A percentile compares a stretch with the other conserved stretches of the same genome.
These are phyloP conservation scores for Phialocephala sp. DNA, from an alignment of 2,329 filamentous ascomycete species.

Conservation along the genomic window DNA sequence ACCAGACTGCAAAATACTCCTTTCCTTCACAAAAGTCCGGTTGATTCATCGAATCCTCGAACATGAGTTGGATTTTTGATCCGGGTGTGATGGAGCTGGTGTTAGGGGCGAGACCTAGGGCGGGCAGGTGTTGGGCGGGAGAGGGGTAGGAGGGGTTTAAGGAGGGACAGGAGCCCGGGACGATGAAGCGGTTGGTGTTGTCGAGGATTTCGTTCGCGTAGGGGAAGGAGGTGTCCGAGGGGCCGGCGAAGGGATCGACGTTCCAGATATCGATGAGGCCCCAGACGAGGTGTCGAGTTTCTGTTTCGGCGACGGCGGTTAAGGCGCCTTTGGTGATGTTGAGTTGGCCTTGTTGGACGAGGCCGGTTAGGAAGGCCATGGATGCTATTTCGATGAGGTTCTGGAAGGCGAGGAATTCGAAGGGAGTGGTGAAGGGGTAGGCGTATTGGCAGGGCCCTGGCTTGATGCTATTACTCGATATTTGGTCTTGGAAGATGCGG, in stretches of 20 bases:
- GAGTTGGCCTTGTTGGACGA: slow-evolving; percentile 44
- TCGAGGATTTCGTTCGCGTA: slow-evolving; percentile 51
- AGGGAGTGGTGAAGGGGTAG: slow-evolving; percentile 36
- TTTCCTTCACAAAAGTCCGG: slow-evolving; percentile 39
- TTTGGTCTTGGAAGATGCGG: slow-evolving; percentile 51
- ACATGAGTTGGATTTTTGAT: slow-evolving; percentile 42
- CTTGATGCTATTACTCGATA: slow-evolving; percentile 48
- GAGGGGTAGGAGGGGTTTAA: slow-evolving; percentile 47
- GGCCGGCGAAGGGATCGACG: slow-evolving; percentile 48
- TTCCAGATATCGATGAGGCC: slow-evolving; percentile 50
- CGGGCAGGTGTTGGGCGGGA: slow-evolving; percentile 45
- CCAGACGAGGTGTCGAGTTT: slow-evolving; percentile 50
- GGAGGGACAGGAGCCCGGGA: slow-evolving; percentile 45
- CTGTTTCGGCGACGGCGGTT: slow-evolving; percentile 46
- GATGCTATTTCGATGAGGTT: slow-evolving; percentile 46
- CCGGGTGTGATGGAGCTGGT: slow-evolving; percentile 42
- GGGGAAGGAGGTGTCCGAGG: slow-evolving; percentile 49
- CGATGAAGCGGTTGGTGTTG: slow-evolving; percentile 43
- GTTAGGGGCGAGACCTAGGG: slow-evolving; percentile 37
- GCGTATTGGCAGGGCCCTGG: slow-evolving; percentile 46
- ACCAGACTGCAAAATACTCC: slow-evolving; percentile 49
- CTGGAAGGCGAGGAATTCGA: slow-evolving; percentile 41
- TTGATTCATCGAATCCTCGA: slow-evolving; percentile 34
- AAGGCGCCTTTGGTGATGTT: slow-evolving; percentile 46
- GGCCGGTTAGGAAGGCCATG: slow-evolving; percentile 49